Evolutionary conservation across 2,329 filamentous ascomycete species (phyloP), one percentile per base, ranked within the genome.

Genomic region (Fusarium palustre): DNA sequence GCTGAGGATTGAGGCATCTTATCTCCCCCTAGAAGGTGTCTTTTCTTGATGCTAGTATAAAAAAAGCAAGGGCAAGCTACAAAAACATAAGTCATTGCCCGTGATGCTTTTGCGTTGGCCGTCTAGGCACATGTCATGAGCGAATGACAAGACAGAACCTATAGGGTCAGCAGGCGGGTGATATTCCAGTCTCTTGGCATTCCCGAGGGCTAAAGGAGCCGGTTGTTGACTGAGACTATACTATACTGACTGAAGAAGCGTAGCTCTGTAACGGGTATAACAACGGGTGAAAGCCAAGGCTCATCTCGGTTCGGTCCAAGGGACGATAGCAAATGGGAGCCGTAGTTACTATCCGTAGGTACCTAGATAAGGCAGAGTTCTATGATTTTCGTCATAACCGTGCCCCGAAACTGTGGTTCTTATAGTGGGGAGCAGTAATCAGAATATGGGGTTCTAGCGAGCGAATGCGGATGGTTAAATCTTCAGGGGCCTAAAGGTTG

Each of bases 281-380:
- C 36, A 31, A 52, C 20, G 31, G 60, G 45, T 34, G 22, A 61
- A 45, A 54, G 38, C 52, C 62, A 66, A 59, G 59, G 52, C 56
- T 53, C 53, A 47, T 72, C 58, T 74, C 73, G 73, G 71, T 74
- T 75, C 73, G 73, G 73, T 56, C 73, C 73, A 75, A 75, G 61
- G 73, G 73, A 75, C 68, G 69, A 62, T 61, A 68, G 55, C 49
- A 41, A 39, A 50, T 49, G 54, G 45, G 54, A 41, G 41, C 42
- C 54, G 55, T 53, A 34, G 33, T 11, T 20, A 25, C 24, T 25
- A 25, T n/a, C 42, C 54, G 55, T 53, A 34, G 33, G n/a, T 20
- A 25, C 24, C 7, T 4, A 41, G 31, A 64, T 55, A 48, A 20
- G 36, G 24, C 39, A 50, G 39, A 25, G n/a, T 71, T 57, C 48